These are phyloP conservation scores for Eustoma russellianum DNA, from an alignment of 257 asterid species.

Conservation along the genomic window DNA sequence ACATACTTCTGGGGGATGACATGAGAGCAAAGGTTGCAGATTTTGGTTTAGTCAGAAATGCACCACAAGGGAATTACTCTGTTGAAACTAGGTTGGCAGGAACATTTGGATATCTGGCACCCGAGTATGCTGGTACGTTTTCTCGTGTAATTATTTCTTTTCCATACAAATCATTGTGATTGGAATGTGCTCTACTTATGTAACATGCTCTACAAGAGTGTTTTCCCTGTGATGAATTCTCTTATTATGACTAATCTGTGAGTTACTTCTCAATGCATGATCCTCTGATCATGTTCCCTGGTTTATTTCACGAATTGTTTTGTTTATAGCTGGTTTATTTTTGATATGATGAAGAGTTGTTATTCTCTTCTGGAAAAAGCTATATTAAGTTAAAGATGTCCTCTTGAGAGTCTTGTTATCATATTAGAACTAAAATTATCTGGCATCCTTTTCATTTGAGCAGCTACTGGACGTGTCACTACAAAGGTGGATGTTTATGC, in stretches of 20 bases:
- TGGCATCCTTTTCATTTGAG: background rate
- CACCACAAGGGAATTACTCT: conserved; percentile 89
- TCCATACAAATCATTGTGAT: too few relatives aligned
- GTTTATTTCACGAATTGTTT: too few relatives aligned
- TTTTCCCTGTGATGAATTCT: too few relatives aligned
- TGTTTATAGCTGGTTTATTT: too few relatives aligned
- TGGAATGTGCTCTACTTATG: too few relatives aligned
- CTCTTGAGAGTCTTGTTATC: background rate
- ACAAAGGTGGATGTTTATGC: conserved; percentile 92
- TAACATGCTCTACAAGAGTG: too few relatives aligned
- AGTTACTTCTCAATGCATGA: too few relatives aligned
- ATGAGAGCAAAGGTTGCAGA: conserved; percentile 99
- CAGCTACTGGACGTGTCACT: conserved; percentile 96
- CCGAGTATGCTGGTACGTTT: conserved; percentile 81
- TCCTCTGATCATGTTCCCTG: too few relatives aligned
- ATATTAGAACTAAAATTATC: background rate
- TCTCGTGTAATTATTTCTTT: background rate
- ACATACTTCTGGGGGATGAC: conserved; percentile 83
- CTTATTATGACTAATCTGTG: too few relatives aligned
- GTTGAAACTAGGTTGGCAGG: conserved; percentile 95
- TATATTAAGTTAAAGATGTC: background rate
- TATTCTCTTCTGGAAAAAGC: background rate
- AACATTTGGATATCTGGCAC: conserved; percentile 95
- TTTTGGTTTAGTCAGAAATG: conserved; percentile 83
- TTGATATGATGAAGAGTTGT: too few relatives aligned